Base-by-base conservation (phyloP, 257 asterid species). In the Fraxinus pennsylvanica region DNA sequence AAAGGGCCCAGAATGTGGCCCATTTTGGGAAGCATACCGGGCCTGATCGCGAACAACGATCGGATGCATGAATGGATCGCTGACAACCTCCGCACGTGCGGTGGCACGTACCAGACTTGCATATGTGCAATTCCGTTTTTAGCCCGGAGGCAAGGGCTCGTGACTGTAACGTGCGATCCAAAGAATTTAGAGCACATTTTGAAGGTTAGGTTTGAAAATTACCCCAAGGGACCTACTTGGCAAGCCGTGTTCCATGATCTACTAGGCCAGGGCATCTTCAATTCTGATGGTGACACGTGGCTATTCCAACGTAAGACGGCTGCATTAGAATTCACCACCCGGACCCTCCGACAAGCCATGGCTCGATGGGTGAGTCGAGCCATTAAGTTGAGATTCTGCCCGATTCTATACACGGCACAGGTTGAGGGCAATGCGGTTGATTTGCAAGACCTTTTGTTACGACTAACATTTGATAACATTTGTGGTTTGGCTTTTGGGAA, bases 221-320 rank as follows among this genome's bases (percentile, higher is more conserved):
- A 89, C 77, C 93, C 91, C 0, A 89, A 89, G 82, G 93, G 93
- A 13, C 93, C 93, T 8, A 87, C 87, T 6, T 89, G 93, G 93
- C 93, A 89, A 76, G 88, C 93, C 3, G 91, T 83, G 68, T 89
- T 89, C 57, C 93, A 89, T 72, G 93, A 89, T 87, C 82, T 89
- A 19, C 72, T 89, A 0, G 93, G 93, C 0, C 84, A 89, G 13
- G 93, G 93, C 3, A 89, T 89, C 47, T 89, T 89, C 72, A 89
- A 89, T 35, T 89, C 93, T 0, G 93, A 89, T 36, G 93, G 93
- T 9, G 91, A 89, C 88, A 87, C 93, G 84, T 89, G 93, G 93
- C 78, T 89, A 6, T 89, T 89, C 75, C 93, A 89, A 39, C 91
- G 93, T 15, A 89, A 87, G 79, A 89, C 93, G 0, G 93, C 93